Percentiles rank a stretch among this genome's conserved stretches.
phyloP scores from a whole-genome alignment of 2,329 filamentous ascomycete genomes.

The Colletotrichum sp. region DNA sequence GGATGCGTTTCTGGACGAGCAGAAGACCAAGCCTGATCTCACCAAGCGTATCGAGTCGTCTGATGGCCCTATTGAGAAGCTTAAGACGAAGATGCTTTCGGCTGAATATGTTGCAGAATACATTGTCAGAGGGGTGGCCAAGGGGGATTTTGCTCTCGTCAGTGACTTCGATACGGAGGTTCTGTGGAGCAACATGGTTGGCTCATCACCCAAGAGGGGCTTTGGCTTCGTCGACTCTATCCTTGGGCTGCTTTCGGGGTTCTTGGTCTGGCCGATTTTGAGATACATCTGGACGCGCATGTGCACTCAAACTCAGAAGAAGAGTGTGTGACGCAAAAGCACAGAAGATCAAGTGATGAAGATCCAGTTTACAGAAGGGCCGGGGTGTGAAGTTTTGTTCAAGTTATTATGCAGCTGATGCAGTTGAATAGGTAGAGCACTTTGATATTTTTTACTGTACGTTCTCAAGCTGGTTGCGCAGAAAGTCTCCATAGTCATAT shows the following conservation, averaged over 20 bases:
- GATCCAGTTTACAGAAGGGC: background rate
- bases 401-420: no score
- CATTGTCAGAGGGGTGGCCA: slow-evolving; percentile 24
- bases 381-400: background rate
- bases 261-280: slow-evolving; percentile 23
- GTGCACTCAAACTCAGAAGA: background rate
- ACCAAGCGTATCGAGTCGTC: slow-evolving; percentile 31
- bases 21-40: slow-evolving; percentile 28
- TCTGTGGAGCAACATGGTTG: slow-evolving; percentile 27
- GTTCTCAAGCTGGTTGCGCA: no score
- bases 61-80: slow-evolving; percentile 15
- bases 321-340: background rate
- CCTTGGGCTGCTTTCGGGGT: slow-evolving; percentile 5
- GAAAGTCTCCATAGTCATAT: no score
- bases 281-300: slow-evolving; percentile 19
- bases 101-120: slow-evolving; percentile 25
- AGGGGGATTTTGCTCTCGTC: slow-evolving; percentile 29
- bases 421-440: no score
- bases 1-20: slow-evolving; percentile 27
- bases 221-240: slow-evolving; percentile 22
- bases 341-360: background rate
- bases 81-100: slow-evolving; percentile 24
- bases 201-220: slow-evolving; percentile 28
- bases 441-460: no score
- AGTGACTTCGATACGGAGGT: slow-evolving; percentile 23